A percentile compares a stretch with the other conserved stretches of the same genome.
phyloP scores from a whole-genome alignment of 768 basidiomycete species.

The Lentinula lateritia region DNA sequence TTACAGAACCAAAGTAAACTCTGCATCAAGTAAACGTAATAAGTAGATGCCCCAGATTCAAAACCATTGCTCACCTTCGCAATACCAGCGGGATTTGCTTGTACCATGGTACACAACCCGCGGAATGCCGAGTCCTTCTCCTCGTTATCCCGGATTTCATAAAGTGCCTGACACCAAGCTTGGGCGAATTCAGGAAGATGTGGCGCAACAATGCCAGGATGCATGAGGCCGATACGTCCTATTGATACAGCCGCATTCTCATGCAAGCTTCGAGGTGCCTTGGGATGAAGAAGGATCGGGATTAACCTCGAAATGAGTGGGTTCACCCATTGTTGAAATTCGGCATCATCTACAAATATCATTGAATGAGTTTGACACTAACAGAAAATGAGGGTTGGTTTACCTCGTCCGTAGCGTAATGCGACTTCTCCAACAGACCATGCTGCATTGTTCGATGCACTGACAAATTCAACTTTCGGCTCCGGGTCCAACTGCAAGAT shows the following conservation, averaged over 20 bases:
- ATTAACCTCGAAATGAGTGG: conserved; percentile 84
- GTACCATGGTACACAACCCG: conserved; percentile 93
- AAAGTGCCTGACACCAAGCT: conserved; percentile 94
- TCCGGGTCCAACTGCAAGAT: conserved; percentile 88
- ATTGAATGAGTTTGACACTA: not conserved
- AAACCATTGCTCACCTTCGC: conserved; percentile 58
- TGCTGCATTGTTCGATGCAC: conserved; percentile 97
- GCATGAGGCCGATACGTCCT: conserved; percentile 91
- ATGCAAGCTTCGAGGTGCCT: conserved; percentile 88
- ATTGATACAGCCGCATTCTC: conserved; percentile 99
- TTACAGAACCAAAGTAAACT: conserved; percentile 97
- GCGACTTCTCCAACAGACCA: conserved; percentile 99
- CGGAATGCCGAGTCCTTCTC: conserved; percentile 99
- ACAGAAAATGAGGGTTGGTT: conserved; percentile 14
- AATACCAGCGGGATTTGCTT: conserved; percentile 90
- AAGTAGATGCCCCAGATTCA: conserved; percentile 3
- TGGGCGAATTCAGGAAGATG: conserved; percentile 87
- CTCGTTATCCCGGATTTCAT: conserved; percentile 98
- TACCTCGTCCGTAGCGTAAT: conserved; percentile 81
- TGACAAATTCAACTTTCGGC: conserved; percentile 90
- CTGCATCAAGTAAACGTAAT: conserved; percentile 32
- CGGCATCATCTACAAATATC: conserved; percentile 54
- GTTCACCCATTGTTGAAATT: conserved; percentile 90
- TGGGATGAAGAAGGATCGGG: conserved; percentile 87
- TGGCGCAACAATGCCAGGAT: conserved; percentile 83